Base-by-base conservation (phyloP, 2,329 filamentous ascomycete genomes). In the Chrysosphaeria jannelii region DNA sequence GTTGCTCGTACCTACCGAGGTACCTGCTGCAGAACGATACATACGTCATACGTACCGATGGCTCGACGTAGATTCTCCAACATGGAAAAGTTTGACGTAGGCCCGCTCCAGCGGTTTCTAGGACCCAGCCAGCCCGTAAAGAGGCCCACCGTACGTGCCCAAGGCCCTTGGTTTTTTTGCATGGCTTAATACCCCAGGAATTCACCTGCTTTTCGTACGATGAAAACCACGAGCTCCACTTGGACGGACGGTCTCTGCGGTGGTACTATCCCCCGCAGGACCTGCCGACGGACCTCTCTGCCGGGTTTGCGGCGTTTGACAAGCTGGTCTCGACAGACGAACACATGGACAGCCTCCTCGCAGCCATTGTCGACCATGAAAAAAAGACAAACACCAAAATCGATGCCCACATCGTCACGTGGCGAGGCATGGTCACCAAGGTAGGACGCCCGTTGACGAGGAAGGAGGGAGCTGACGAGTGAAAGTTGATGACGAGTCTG, bases 361-460 rank as follows among this genome's bases (percentile, higher is more conserved):
- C 61, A 29, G 68, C 78, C 1, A 61, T 97, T 21, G 51, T 64
- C 23, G 55, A 57, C 13, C 53, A 74, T 32, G 85, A 93, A 44
- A 52, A 65, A 39, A 51, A 63, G 32, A 60, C 55, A 1, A 57
- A 59, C 3, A 53, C 59, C 35, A 66, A 57, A 37, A 64, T 68
- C 15, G 65, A 78, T 29, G 68, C 70, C 3, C 64, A 89, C 34
- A 41, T 93, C 21, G 55, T 93, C 24, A 93, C 81, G 2, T 97
- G 81, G 81, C 56, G 85, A 36, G 85, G 85, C 18, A 91, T 93
- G 76, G 79, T 97, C 68, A 93, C 85, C 30, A 97, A 91, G 56
- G 76, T 79, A 39, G 25, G 43, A n/a, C 7, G n/a, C n/a, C n/a
- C n/a, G n/a, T n/a, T n/a, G n/a, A n/a, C n/a, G n/a, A n/a, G n/a